Base-by-base conservation (phyloP, 2,329 filamentous ascomycete genomes). In the Trichoderma pleuroti region DNA sequence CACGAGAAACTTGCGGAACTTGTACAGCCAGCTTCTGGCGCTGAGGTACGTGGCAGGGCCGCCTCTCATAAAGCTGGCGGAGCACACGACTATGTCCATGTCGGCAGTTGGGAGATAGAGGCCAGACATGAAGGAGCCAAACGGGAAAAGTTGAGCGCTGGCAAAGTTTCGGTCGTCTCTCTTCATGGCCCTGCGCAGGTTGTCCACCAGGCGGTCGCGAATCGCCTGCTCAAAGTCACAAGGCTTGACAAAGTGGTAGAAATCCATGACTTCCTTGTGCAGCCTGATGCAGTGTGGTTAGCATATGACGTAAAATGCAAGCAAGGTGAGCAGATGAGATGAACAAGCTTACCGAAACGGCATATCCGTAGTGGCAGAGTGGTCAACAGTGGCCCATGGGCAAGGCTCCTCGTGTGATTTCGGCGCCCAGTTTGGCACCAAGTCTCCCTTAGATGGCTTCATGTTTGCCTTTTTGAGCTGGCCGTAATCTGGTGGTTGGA, bases 111-210 rank as follows among this genome's bases (percentile, higher is more conserved):
- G 87, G 3, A 90, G 82, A 74, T 89, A 90, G 9, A 93, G 84
- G 0, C 92, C 93, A 4, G 93, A 93, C 75, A 93, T 94, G 80
- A 94, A 99, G 0, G 96, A 98, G n/a, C 96, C 96, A 78, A 99
- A 99, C 11, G 91, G 86, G 39, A 87, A 84, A 9, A 98, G 84
- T 62, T 90, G 85, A 12, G 90, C 88, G 60, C 88, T 87, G 14
- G 83, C 81, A 75, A 89, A 91, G 62, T 84, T 80, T n/a, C 78
- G 74, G 1, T 75, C 78, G 14, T 82, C 83, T 16, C 79, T 83
- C 71, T 84, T 85, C 76, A 97, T 85, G 3, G 86, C 85, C 21
- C 78, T 77, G 63, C 89, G 85, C 2, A 98, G 84, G 21, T 93
- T 90, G 4, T 88, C 82, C 39, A 98, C 86, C 16, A 99, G 83